Base-by-base conservation (phyloP, 2,329 filamentous ascomycete species). In the Drechslerella stenobrocha region DNA sequence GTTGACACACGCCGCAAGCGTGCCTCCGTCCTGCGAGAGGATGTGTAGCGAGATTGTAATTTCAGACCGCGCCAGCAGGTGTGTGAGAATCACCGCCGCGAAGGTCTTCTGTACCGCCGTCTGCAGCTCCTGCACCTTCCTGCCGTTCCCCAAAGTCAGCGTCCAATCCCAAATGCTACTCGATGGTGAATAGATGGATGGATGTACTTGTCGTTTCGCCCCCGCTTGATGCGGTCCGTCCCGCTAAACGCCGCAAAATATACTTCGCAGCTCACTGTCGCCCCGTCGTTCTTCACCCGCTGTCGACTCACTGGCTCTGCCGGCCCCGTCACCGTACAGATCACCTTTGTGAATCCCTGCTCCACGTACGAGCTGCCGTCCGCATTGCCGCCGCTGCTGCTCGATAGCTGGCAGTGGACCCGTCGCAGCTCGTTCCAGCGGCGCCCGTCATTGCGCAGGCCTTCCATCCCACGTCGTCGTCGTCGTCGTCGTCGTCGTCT, bases 401-500 rank as follows among this genome's bases (percentile, higher is more conserved):
- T 96, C 70, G 87, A 88, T 75, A 98, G 90, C 77, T 95, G 89
- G 47, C 88, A 92, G 75, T 90, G 85, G 51, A 96, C 83, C 5
- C 89, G 86, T 24, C 93, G 90, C 35, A 98, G 84, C 77, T 98
- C 93, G 79, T 98, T 97, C 93, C 93, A 98, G 73, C 93, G 86
- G 69, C 93, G 86, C 69, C 88, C 81, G 72, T 83, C 81, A 59
- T 82, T 77, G 70, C 81, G 81, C 53, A 82, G 77, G 57, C 72
- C 72, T 71, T 73, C 72, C 35, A 72, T 72, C 8, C 4, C 6
- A 6, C 3, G 34, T 13, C 4, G 37, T 69, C 71, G 42, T 71
- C 61, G 8, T 70, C 40, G 56, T 70, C 61, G 34, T 65, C 52
- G 52, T 55, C 63, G 9, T 58, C 70, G 64, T 71, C 26, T n/a